Base-by-base conservation (phyloP, 495 filamentous ascomycete species). In the Aspergillus kassunensis region DNA sequence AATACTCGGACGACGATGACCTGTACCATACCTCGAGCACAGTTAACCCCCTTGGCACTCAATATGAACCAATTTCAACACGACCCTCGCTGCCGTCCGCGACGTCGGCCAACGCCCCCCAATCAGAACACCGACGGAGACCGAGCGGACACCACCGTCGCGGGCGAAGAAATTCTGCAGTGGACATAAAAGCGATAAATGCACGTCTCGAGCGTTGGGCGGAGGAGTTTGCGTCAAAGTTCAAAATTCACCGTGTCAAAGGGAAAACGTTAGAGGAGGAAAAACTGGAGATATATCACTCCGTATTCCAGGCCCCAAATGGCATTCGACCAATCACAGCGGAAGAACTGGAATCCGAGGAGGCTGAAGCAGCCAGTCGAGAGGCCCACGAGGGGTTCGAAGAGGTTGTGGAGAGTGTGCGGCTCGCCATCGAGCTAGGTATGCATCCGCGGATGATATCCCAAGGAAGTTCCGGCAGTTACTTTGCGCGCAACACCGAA, bases 121-220 rank as follows among this genome's bases (percentile, higher is more conserved):
- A n/a, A n/a, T n/a, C n/a, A n/a, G 70, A 65, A 25, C 62, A 72
- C 54, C 73, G 69, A 60, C 72, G 74, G 47, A 70, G 76, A 55
- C 69, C 70, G 16, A 75, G 65, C 58, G 71, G 72, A 40, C 67
- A 69, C 29, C 69, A 76, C 36, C 71, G 83, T 36, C 80, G 81
- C 43, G 73, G 75, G 35, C 76, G 85, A 55, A 86, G 90, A 52
- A 95, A 90, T 63, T 90, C 90, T 24, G 91, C 90, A 4, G 93
- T 97, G 10, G 93, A 99, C 66, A 91, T 99, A 60, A 97, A 97
- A 69, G 93, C 92, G 53, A 97, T 99, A 68, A 99, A 99, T 71
- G 91, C 93, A 49, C 83, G 93, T 41, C 75, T 99, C 16, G 93
- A 99, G 66, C 78, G 88, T 58, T 99, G 93, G 93, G 95, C 95